Base-by-base conservation (phyloP, 2,329 filamentous ascomycete species). In the Apiospora malaysiana region DNA sequence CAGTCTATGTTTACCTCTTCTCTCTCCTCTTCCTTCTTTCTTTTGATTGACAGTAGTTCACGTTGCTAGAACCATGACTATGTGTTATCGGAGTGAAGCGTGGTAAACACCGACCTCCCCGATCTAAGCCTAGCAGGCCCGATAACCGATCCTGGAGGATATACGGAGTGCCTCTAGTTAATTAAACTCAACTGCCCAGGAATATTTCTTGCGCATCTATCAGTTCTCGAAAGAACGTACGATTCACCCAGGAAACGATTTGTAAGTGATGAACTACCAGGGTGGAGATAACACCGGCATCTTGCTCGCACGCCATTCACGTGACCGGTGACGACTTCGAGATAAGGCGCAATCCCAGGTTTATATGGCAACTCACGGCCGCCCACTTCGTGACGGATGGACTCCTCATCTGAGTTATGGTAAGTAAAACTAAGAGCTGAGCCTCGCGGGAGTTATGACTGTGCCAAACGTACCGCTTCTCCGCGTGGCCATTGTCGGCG, bases 261-360 rank as follows among this genome's bases (percentile, higher is more conserved):
- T 59, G 27, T 32, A 10, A 59, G 27, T 59, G 27, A 37, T 37
- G 27, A 37, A 37, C n/a, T 25, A 56, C 21, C 27, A 59, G 18
- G 51, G 27, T n/a, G 51, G 51, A 37, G 27, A 59, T 37, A n/a
- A 59, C 16, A 37, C 51, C 27, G 16, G 65, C 65, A 67, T 25
- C 40, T 2, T 59, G 56, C 27, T 72, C 75, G 75, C 75, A 76
- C 76, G 76, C 70, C 72, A 77, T 77, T 76, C 76, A 76, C 75
- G 76, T 77, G 75, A 76, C 71, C 67, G 47, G 72, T 77, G 74
- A 76, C 76, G 75, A 69, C 76, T 75, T 76, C 72, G 67, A 59
- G 68, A 71, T 72, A 65, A 67, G 51, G 63, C 37, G 51, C 18
- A 25, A 56, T 14, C 45, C 10, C 27, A 42, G 2, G 40, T 63